Evolutionary conservation across 1,284 basidiomycete genomes (phyloP).

Genomic region (Pseudozyma thailandica): DNA sequence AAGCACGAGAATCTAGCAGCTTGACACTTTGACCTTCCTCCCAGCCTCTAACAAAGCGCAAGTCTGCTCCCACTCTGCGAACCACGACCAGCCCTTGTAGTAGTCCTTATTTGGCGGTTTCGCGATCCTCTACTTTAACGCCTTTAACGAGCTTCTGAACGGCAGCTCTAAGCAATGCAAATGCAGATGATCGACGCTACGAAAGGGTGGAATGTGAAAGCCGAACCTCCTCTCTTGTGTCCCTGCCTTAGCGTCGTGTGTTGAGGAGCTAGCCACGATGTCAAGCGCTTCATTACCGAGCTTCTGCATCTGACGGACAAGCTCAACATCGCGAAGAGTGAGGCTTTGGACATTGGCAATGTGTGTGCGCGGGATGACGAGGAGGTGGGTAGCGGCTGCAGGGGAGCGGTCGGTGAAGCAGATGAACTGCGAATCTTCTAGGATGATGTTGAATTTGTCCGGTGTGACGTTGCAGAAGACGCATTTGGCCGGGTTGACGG

Average conservation of each 20-base stretch:
- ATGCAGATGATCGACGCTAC: constrained; percentile 81
- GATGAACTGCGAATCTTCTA: constrained; percentile 75
- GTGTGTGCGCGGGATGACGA: constrained; percentile 76
- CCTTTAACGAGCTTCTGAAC: constrained; percentile 71
- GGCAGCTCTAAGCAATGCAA: constrained; percentile 80
- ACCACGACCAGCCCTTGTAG: constrained; percentile 81
- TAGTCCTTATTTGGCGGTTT: constrained; percentile 58
- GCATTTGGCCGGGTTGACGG: constrained; percentile 66
- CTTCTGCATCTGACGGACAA: constrained; percentile 74
- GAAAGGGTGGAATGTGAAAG: constrained; percentile 77
- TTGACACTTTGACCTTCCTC: constrained; percentile 71
- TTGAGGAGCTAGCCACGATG: constrained; percentile 11
- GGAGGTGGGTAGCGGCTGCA: constrained; percentile 74
- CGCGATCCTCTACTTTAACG: constrained; percentile 75
- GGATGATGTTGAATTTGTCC: constrained; percentile 74
- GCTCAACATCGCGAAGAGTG: constrained; percentile 37
- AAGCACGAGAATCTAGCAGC: no score
- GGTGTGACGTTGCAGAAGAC: constrained; percentile 74
- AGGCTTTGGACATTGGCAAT: constrained; percentile 71
- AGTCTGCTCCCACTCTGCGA: constrained; percentile 76
- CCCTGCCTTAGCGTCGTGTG: constrained; percentile 13
- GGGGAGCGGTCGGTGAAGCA: constrained; percentile 77
- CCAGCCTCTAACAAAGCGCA: constrained; percentile 75
- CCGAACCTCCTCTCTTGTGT: constrained; percentile 51
- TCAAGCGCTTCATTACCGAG: constrained; percentile 74